Conservation (phyloP, 1,284 basidiomycete species). For the Limonomyces culmigenus region DNA sequence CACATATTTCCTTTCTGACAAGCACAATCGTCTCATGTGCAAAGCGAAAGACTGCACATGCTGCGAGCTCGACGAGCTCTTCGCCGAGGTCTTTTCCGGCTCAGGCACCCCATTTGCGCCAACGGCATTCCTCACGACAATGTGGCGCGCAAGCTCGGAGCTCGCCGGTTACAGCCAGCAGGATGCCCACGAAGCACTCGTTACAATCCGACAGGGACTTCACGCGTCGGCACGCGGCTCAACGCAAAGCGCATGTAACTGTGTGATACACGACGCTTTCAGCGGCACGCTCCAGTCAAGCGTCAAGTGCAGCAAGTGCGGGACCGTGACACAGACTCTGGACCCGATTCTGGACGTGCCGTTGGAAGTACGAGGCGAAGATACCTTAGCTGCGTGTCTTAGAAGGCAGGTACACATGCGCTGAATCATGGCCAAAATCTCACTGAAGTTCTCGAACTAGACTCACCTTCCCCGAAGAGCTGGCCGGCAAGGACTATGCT, state of each 20-base stretch:
- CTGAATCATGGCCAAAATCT: slow-evolving; percentile 1
- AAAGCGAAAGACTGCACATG: slow-evolving; percentile 70
- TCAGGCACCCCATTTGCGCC: slow-evolving; percentile 67
- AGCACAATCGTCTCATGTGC: slow-evolving; percentile 58
- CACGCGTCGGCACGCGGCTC: slow-evolving; percentile 62
- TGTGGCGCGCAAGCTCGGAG: slow-evolving; percentile 76
- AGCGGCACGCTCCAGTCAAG: slow-evolving; percentile 79
- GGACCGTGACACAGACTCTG: slow-evolving; percentile 59
- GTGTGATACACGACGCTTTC: slow-evolving; percentile 87
- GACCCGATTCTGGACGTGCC: slow-evolving; percentile 91
- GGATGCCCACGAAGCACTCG: slow-evolving; percentile 87
- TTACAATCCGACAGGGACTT: slow-evolving; percentile 69
- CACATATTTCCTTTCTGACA: slow-evolving; percentile 82
- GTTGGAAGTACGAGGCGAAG: slow-evolving; percentile 45
- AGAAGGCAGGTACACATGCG: slow-evolving; percentile 28
- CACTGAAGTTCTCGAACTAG: slow-evolving; percentile 19
- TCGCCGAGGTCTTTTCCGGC: slow-evolving; percentile 69
- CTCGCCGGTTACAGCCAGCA: slow-evolving; percentile 88
- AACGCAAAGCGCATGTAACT: slow-evolving; percentile 68
- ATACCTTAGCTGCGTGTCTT: slow-evolving; percentile 54
- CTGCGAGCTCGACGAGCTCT: slow-evolving; percentile 91
- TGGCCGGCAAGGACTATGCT: slow-evolving; percentile 56
- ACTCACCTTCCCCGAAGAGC: slow-evolving; percentile 62
- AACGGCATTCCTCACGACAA: slow-evolving; percentile 68
- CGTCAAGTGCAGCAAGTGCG: slow-evolving; percentile 71